Base-by-base conservation (phyloP, 345 rosid species). In the Psidium friedrichsthalianum region DNA sequence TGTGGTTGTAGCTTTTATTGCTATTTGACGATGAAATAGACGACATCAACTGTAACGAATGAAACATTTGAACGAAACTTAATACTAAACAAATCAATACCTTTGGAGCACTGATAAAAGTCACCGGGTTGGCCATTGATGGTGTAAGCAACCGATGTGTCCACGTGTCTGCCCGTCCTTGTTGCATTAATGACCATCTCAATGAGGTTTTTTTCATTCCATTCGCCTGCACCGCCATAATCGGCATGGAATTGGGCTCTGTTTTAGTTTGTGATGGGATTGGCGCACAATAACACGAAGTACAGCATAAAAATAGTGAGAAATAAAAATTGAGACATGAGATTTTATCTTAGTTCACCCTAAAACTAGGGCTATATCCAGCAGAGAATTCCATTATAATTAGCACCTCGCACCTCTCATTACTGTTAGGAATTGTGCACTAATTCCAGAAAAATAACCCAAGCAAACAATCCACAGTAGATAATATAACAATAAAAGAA, bases 81-180 rank as follows among this genome's bases (percentile, higher is more conserved):
- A 8, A 24, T 32, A 16, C 76, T 64, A 8, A 32, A 32, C 58
- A 24, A 53, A 42, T 51, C 24, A 51, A 22, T 88, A 88, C 89
- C 86, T 8, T 25, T 87, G 11, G 92, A 89, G 84, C 93, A 91
- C 5, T 54, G 59, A 53, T 85, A 87, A 9, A 86, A 52, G 74
- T 86, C 89, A 24, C 93, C 93, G 2, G 93, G 90, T 74, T 88
- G 82, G 14, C 93, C 93, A 29, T 91, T 91, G 83, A 91, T 90
- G 57, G 90, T 88, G 84, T 56, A 86, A 55, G 90, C 90, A 59
- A 85, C 84, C 5, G 93, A 88, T 4, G 55, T 3, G 6, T 25
- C 47, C 13, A 84, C 84, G 40, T 25, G 87, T 5, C 24, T 84
- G 4, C 91, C 91, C 24, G 56, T 78, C 90, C 2, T 83, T 56